These are phyloP conservation scores for Penicillium sp. DNA, from an alignment of 2,329 filamentous ascomycete species.

Conservation along the genomic window DNA sequence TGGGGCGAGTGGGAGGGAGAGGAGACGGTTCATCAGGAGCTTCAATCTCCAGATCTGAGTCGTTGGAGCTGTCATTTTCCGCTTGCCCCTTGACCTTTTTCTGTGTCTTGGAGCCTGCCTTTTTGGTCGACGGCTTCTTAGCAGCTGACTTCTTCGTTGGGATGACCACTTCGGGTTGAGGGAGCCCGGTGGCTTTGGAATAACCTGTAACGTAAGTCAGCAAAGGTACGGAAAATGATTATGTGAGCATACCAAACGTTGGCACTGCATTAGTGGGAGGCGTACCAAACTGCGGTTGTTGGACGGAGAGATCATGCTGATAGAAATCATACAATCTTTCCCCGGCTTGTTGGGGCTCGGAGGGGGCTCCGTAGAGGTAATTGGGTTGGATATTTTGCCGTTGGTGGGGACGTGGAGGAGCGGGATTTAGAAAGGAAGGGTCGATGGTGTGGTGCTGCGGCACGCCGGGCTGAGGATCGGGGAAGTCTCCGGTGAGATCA, in stretches of 20 bases:
- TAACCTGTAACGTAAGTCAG: not conserved
- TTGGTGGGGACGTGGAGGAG: conserved; percentile 21
- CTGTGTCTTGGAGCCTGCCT: conserved; percentile 5
- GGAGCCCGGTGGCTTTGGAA: not conserved
- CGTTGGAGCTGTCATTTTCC: conserved; percentile 48
- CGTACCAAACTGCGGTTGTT: conserved; percentile 14
- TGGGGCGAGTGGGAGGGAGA: conserved; percentile 50
- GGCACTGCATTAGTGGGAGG: not conserved
- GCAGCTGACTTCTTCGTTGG: conserved; percentile 15
- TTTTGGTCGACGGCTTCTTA: conserved; percentile 25
- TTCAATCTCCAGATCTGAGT: conserved; percentile 50
- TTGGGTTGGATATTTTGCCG: conserved; percentile 25
- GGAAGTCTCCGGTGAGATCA: conserved; percentile 31
- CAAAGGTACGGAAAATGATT: not conserved
- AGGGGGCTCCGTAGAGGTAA: conserved; percentile 27
- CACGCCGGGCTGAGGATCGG: conserved; percentile 19
- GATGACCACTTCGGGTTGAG: conserved; percentile 10
- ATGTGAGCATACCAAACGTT: conserved; percentile 3
- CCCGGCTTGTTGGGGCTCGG: conserved; percentile 25
- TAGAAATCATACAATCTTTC: conserved; percentile 28
- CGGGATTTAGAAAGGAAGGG: conserved; percentile 36
- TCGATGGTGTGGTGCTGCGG: conserved; percentile 39
- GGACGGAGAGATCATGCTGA: conserved; percentile 27
- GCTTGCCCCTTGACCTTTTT: conserved; percentile 36
- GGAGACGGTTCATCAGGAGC: conserved; percentile 53